These are phyloP conservation scores for Przewalskia tangutica DNA, from an alignment of 257 asterid genomes.

Conservation along the genomic window DNA sequence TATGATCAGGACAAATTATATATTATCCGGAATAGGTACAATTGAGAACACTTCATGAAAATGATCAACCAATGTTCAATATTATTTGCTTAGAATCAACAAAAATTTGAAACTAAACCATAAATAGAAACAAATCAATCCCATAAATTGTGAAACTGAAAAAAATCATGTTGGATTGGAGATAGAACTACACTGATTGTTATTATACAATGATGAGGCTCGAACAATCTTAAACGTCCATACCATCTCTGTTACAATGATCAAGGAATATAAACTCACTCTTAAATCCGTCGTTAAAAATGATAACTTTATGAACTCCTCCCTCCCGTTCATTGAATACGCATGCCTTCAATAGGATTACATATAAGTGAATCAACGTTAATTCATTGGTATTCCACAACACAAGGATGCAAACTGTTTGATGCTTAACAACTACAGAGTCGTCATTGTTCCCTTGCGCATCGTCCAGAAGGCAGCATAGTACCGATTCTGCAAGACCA, in stretches of 20 bases:
- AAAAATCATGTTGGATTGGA: not conserved
- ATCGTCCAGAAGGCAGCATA: constrained; percentile 85
- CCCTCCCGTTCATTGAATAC: not conserved
- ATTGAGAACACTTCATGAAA: not conserved
- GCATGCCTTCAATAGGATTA: not conserved
- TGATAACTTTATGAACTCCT: not conserved
- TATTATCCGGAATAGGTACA: no score
- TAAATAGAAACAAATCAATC: not conserved
- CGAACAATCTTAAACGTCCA: not conserved
- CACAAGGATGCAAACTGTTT: not conserved
- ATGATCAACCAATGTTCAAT: not conserved
- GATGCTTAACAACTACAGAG: not conserved
- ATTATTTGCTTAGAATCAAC: not conserved
- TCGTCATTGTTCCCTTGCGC: constrained; percentile 36
- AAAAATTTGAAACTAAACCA: not conserved
- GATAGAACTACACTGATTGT: not conserved
- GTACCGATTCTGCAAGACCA: constrained; percentile 55
- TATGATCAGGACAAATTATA: no score
- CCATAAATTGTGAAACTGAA: not conserved
- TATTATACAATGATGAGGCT: not conserved
- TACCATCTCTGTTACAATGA: not conserved
- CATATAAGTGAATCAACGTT: not conserved
- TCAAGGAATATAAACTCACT: not conserved
- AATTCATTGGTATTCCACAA: not conserved
- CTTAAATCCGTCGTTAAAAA: not conserved